Conservation (phyloP, 78 protist genomes). For the Anaeramoeba flamelloides region DNA sequence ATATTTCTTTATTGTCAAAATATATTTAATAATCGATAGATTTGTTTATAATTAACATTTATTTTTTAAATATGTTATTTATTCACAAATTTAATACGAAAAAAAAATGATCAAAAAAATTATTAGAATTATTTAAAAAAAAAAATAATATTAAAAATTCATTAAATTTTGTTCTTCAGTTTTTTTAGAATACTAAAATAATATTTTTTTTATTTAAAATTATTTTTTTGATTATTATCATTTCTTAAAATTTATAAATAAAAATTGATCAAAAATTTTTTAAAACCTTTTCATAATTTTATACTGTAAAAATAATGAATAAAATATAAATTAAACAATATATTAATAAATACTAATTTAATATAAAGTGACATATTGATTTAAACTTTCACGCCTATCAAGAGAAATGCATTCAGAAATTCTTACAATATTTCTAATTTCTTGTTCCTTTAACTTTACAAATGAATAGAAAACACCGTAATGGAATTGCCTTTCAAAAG, state of each 20-base stretch:
- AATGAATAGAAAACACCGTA: slow-evolving; percentile 72
- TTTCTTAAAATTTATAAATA: not conserved
- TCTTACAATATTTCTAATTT: slow-evolving; percentile 79
- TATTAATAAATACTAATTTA: too few species aligned
- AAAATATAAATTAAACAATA: too few species aligned
- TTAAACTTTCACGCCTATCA: not conserved
- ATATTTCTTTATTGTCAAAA: too few species aligned
- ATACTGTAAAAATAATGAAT: slow-evolving; percentile 4
- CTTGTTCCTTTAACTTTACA: slow-evolving; percentile 75
- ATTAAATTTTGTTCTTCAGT: not conserved
- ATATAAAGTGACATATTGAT: too few species aligned
- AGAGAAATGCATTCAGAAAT: slow-evolving; percentile 82
- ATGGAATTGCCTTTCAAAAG: slow-evolving; percentile 69
- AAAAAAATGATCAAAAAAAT: too few species aligned
- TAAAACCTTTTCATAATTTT: not conserved
- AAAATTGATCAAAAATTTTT: not conserved
- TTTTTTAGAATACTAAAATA: not conserved
- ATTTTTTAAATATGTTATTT: too few species aligned
- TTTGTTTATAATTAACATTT: too few species aligned
- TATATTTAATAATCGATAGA: too few species aligned
- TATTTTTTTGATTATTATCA: not conserved
- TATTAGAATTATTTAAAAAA: too few species aligned
- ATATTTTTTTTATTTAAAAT: not conserved
- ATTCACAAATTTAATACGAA: too few species aligned
- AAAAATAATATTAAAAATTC: too few species aligned